A percentile compares a stretch with the other conserved stretches of the same genome.
These are phyloP conservation scores for Coemansia sp. DNA, from an alignment of 192 early-diverging fungal species.

Conservation along the genomic window DNA sequence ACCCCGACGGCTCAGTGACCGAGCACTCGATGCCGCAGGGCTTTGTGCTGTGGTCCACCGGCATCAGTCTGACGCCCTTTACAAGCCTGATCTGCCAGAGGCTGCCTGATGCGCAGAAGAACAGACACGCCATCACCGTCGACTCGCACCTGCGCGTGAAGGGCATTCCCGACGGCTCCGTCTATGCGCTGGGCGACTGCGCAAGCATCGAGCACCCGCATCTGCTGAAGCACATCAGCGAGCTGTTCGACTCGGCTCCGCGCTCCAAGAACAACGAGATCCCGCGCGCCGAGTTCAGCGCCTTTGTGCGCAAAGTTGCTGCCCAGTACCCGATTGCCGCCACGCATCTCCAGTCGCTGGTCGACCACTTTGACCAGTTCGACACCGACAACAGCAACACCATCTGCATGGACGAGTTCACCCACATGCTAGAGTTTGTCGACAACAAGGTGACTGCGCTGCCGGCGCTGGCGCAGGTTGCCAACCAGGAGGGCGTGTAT, in stretches of 20 bases:
- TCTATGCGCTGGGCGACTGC: constrained; percentile 88
- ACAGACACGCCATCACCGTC: constrained; percentile 62
- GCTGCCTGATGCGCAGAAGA: constrained; percentile 42
- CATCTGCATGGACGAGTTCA: constrained; percentile 39
- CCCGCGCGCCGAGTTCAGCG: constrained; percentile 34
- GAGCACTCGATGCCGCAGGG: constrained; percentile 62
- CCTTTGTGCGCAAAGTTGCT: constrained; percentile 23
- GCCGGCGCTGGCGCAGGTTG: constrained; percentile 89
- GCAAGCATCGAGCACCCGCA: constrained; percentile 73
- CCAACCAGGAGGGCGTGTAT: constrained; percentile 83
- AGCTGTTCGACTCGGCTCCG: constrained; percentile 48
- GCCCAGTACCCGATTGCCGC: constrained; percentile 32
- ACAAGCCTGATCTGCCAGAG: constrained; percentile 53
- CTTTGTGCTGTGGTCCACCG: constrained; percentile 77
- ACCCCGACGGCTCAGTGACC: constrained; percentile 25
- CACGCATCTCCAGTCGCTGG: constrained; percentile 42
- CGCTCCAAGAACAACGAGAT: constrained; percentile 28
- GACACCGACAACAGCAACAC: constrained; percentile 36
- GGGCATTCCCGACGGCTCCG: constrained; percentile 60
- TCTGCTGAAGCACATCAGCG: constrained; percentile 32
- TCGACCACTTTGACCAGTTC: constrained; percentile 34
- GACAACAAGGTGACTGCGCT: constrained; percentile 64
- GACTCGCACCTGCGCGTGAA: constrained; percentile 74
- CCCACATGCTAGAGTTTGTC: constrained; percentile 43
- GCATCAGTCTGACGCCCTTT: constrained; percentile 64